These are phyloP conservation scores for Pythium apleroticum DNA, from an alignment of 352 stramenopile species.

Conservation along the genomic window DNA sequence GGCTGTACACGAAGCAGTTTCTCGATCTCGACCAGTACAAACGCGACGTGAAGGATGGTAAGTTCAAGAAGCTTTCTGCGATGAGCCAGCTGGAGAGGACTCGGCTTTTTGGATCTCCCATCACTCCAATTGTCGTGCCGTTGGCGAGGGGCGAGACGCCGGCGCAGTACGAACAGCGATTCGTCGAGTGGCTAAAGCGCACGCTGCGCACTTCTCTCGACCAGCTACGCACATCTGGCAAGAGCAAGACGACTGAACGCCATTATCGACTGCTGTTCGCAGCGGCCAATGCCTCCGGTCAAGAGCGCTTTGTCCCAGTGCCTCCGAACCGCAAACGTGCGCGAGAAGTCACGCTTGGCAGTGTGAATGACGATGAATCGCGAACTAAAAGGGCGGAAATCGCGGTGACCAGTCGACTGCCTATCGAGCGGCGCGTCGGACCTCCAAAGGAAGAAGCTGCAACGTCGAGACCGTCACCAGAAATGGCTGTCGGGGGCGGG, in stretches of 20 bases:
- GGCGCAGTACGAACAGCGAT: constrained; percentile 22
- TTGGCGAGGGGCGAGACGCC: constrained; percentile 11
- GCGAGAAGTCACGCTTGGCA: neutral
- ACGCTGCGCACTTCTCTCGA: neutral
- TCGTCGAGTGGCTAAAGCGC: constrained; percentile 19
- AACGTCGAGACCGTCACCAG: too few relatives aligned
- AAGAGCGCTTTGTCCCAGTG: neutral
- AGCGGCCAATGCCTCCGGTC: neutral
- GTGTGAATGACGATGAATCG: neutral
- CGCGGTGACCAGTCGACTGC: too few relatives aligned
- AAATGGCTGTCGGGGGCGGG: too few relatives aligned
- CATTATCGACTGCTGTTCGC: constrained; percentile 16
- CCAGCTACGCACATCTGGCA: neutral
- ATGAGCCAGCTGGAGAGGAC: constrained; percentile 1
- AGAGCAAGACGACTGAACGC: constrained; percentile 17
- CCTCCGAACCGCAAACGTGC: neutral
- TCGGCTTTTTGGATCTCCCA: constrained; percentile 4
- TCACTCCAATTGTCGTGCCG: constrained; percentile 22
- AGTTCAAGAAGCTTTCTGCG: neutral
- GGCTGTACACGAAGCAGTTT: neutral
- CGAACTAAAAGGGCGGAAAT: too few relatives aligned
- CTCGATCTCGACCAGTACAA: neutral
- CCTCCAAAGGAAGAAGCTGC: too few relatives aligned
- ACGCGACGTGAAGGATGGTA: neutral
- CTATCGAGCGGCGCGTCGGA: too few relatives aligned